A percentile compares a stretch with the other conserved stretches of the same genome.
phyloP scores from a whole-genome alignment of 2,329 filamentous ascomycete species.

The Emmonsia crescens region DNA sequence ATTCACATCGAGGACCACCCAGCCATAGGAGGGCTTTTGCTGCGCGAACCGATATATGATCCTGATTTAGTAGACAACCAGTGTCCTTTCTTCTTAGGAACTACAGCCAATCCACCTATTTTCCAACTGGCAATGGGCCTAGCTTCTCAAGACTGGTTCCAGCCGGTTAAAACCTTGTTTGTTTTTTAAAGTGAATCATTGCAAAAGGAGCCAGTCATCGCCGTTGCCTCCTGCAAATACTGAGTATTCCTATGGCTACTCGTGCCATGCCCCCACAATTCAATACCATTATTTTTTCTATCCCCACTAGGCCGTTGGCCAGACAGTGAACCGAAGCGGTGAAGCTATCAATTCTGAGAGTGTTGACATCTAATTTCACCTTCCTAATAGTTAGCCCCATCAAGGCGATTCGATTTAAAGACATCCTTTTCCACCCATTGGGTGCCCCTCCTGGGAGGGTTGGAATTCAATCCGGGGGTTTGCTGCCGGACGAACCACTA shows the following conservation, averaged over 20 bases:
- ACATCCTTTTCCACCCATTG: background rate
- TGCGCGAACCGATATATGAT: background rate
- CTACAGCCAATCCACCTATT: background rate
- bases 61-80: background rate
- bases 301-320: background rate
- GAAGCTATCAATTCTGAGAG: background rate
- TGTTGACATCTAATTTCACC: background rate
- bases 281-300: no score
- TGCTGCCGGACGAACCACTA: background rate
- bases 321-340: background rate
- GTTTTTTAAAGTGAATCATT: background rate
- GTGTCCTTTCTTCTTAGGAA: background rate
- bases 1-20: background rate
- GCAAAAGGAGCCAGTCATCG: background rate
- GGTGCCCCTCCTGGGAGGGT: background rate
- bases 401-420: background rate
- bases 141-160: background rate
- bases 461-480: background rate
- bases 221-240: background rate
- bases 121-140: no score
- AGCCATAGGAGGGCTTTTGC: background rate
- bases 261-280: background rate
- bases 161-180: background rate
- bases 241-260: background rate
- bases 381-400: background rate